Percentiles rank a stretch among this genome's conserved stretches.
These are phyloP conservation scores for Blastobotrys terrestris DNA, from an alignment of 805 yeast species.

Conservation along the genomic window DNA sequence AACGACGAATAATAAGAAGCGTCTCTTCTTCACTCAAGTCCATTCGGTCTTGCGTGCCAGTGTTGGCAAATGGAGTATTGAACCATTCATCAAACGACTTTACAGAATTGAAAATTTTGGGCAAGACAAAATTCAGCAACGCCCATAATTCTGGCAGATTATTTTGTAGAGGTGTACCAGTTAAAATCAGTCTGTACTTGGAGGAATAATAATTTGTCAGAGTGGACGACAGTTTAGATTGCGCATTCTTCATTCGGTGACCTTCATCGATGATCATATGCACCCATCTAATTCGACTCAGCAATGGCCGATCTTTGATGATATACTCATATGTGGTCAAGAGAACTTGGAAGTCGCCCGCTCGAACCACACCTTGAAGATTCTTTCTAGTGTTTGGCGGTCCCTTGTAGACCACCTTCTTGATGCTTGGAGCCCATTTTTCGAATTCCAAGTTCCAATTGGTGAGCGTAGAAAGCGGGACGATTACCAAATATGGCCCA, in stretches of 20 bases:
- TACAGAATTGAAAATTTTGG: constrained; percentile 93
- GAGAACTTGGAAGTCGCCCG: constrained; percentile 82
- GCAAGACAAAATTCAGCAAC: constrained; percentile 83
- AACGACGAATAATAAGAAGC: constrained; percentile 83
- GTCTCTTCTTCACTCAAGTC: constrained; percentile 96
- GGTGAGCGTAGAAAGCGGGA: constrained; percentile 87
- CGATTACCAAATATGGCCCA: constrained; percentile 90
- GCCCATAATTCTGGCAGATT: constrained; percentile 98
- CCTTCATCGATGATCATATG: constrained; percentile 99
- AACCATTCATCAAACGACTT: constrained; percentile 98
- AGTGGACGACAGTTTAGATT: constrained; percentile 80
- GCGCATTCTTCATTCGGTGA: constrained; percentile 93
- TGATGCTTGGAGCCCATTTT: constrained; percentile 90
- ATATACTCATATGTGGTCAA: constrained; percentile 92
- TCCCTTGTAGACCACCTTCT: constrained; percentile 85
- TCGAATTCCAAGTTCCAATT: constrained; percentile 96
- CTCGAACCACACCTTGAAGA: constrained; percentile 59
- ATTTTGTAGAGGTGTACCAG: constrained; percentile 96
- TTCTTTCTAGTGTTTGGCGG: constrained; percentile 81
- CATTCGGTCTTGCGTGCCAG: constrained; percentile 94
- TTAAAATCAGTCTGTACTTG: constrained; percentile 79
- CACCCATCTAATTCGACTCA: constrained; percentile 81
- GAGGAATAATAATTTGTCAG: constrained; percentile 78
- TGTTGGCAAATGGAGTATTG: constrained; percentile 93
- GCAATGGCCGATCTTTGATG: constrained; percentile 78